Evolutionary conservation across 2,329 filamentous ascomycete genomes (phyloP).

Genomic region (Coleophoma eucalyptorum): DNA sequence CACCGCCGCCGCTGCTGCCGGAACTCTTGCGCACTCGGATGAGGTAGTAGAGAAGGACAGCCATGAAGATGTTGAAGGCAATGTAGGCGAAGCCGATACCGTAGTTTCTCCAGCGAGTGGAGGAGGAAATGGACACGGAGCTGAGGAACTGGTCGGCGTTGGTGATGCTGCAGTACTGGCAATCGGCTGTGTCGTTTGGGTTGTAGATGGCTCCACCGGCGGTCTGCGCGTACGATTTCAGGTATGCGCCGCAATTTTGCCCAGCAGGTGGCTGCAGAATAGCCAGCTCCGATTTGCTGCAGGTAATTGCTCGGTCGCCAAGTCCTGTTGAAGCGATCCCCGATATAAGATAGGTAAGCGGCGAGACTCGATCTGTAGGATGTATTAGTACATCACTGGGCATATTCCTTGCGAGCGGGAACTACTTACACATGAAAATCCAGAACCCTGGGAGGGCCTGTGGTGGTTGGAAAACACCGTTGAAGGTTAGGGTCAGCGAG

Average conservation of each 20-base stretch:
- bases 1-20: neutral
- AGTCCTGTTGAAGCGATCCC: constrained; percentile 69
- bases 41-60: constrained; percentile 50
- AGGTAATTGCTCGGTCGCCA: constrained; percentile 61
- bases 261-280: constrained; percentile 56
- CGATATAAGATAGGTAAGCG: constrained; percentile 63
- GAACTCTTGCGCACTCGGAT: constrained; percentile 28
- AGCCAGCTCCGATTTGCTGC: constrained; percentile 66
- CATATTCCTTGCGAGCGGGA: neutral
- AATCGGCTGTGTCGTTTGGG: constrained; percentile 40
- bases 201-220: constrained; percentile 53
- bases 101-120: constrained; percentile 64
- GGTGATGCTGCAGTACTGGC: constrained; percentile 56
- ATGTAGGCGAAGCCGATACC: constrained; percentile 58
- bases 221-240: constrained; percentile 43
- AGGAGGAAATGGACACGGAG: constrained; percentile 46
- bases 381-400: constrained; percentile 1
- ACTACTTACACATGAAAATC: constrained; percentile 63
- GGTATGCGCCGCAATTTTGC: constrained; percentile 56
- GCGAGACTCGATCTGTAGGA: constrained; percentile 66
- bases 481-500: constrained; percentile 70
- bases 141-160: constrained; percentile 48
- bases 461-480: constrained; percentile 67
- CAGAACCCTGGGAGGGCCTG: constrained; percentile 68
- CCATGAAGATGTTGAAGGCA: constrained; percentile 49